Evolutionary conservation across 352 stramenopile species (phyloP).

Genomic region (Phytophthora citrophthora): DNA sequence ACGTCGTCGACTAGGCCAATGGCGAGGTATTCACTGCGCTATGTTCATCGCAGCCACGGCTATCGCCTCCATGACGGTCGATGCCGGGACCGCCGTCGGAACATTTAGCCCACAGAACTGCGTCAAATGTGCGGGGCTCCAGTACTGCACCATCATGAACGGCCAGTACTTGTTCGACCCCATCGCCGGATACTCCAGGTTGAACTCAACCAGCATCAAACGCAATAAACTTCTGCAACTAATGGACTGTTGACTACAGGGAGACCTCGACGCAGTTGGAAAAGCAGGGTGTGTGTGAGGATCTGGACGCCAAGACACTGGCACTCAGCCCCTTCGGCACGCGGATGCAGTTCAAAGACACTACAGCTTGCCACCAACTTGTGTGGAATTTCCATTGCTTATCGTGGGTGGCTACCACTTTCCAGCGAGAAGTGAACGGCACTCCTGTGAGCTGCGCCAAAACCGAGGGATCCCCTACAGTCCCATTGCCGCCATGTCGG

Average conservation of each 20-base stretch:
- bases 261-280: conserved; percentile 61
- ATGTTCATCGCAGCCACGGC: conserved; percentile 1
- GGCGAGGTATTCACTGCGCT: conserved; percentile 3
- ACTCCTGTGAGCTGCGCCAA: conserved; percentile 42
- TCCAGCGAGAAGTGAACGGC: conserved; percentile 47
- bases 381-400: conserved; percentile 85
- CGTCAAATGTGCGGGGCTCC: conserved; percentile 51
- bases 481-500: conserved; percentile 64
- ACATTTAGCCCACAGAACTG: conserved; percentile 50
- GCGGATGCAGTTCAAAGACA: conserved; percentile 77
- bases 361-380: conserved; percentile 50
- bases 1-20: conserved; percentile 17
- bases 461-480: conserved; percentile 6
- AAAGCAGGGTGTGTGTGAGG: conserved; percentile 79
- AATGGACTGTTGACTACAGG: conserved; percentile 24
- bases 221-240: not conserved
- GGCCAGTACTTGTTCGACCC: conserved; percentile 72
- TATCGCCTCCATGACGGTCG: conserved; percentile 5
- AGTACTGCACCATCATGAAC: conserved; percentile 76
- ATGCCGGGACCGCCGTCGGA: conserved; percentile 32
- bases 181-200: conserved; percentile 71
- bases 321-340: conserved; percentile 59
- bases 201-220: not conserved
- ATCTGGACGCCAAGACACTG: conserved; percentile 70
- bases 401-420: conserved; percentile 63